Evolutionary conservation across 2,329 filamentous ascomycete species (phyloP).

Genomic region (Colletotrichum cordylinicola): DNA sequence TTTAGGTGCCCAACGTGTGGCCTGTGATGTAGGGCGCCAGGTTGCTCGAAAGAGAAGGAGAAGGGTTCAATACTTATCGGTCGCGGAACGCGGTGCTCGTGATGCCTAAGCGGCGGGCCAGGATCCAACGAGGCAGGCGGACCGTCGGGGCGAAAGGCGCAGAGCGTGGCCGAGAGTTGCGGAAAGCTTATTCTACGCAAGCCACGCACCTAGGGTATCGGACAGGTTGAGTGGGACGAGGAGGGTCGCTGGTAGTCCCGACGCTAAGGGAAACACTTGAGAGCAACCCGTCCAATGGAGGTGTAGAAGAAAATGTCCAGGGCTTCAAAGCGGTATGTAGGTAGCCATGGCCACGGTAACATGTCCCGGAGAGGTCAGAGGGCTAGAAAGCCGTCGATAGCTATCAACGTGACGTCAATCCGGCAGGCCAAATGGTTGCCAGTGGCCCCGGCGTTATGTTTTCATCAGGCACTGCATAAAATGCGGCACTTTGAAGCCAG

Average conservation of each 20-base stretch:
- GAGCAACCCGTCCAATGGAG: background rate
- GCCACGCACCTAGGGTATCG: background rate
- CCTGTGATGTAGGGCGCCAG: background rate
- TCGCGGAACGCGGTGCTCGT: background rate
- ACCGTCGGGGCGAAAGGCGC: background rate
- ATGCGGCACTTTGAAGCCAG: background rate
- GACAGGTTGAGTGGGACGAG: background rate
- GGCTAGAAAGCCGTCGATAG: background rate
- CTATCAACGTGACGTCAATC: background rate
- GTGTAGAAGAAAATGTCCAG: background rate
- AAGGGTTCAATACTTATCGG: background rate
- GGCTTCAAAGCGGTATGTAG: background rate
- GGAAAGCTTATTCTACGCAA: constrained; percentile 1
- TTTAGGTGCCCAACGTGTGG: background rate
- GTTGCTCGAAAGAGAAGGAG: background rate
- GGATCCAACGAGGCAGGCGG: background rate
- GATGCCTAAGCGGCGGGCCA: background rate
- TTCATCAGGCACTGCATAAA: background rate
- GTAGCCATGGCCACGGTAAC: background rate
- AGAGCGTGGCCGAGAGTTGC: background rate
- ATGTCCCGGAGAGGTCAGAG: background rate
- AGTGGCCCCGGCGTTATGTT: background rate
- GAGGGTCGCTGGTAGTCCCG: background rate
- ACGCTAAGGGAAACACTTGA: background rate
- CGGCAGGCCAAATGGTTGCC: background rate